Conservation (phyloP, 2,329 filamentous ascomycete species). For the Cladosporium sphaerospermum region DNA sequence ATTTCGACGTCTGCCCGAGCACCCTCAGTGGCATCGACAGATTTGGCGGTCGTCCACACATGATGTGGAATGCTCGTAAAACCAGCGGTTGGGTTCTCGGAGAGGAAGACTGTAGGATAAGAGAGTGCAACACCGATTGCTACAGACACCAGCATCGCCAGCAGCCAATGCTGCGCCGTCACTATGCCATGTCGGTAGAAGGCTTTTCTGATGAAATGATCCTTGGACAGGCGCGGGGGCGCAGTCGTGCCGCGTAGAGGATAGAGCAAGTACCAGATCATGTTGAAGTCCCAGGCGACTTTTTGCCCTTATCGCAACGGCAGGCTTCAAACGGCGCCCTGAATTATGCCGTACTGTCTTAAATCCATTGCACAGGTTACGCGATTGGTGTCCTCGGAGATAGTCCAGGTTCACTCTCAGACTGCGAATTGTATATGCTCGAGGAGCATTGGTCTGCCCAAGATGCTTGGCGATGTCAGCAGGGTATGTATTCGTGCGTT, state of each 20-base stretch:
- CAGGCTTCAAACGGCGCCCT: too few species aligned
- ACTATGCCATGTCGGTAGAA: constrained; percentile 66
- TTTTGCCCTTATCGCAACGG: too few species aligned
- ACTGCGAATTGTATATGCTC: too few species aligned
- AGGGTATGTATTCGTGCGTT: too few species aligned
- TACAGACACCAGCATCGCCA: constrained; percentile 68
- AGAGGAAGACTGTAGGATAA: constrained; percentile 70
- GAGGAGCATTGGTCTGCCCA: too few species aligned
- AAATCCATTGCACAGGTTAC: too few species aligned
- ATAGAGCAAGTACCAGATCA: constrained; percentile 54
- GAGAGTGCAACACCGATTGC: constrained; percentile 62
- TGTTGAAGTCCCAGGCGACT: constrained; percentile 12
- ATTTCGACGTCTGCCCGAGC: constrained; percentile 66
- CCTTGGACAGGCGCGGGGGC: constrained; percentile 58
- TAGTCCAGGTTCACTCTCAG: too few species aligned
- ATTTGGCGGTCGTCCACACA: constrained; percentile 59
- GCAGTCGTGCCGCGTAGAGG: constrained; percentile 72
- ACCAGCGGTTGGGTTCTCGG: constrained; percentile 63
- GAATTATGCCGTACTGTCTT: too few species aligned
- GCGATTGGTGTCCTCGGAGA: too few species aligned
- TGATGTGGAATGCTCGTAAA: constrained; percentile 68
- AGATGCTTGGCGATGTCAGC: too few species aligned
- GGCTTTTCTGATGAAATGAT: constrained; percentile 58
- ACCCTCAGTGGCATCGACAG: constrained; percentile 25
- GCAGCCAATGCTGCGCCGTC: constrained; percentile 66